Conservation (phyloP, 2,329 filamentous ascomycete genomes). For the Nemania sp. region DNA sequence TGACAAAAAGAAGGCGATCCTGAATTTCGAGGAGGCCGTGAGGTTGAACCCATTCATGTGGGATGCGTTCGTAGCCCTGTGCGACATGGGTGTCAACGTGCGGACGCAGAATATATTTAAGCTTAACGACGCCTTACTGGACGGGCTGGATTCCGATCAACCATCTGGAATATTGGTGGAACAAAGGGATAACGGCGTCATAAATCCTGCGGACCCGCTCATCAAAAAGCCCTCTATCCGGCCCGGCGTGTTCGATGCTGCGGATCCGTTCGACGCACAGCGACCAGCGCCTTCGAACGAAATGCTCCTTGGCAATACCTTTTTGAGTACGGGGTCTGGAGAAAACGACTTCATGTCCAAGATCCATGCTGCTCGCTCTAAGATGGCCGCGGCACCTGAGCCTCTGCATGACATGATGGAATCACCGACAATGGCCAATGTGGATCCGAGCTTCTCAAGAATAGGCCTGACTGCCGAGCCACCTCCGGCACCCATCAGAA, state of each 20-base stretch:
- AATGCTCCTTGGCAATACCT: conserved; percentile 43
- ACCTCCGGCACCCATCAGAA: conserved; percentile 56
- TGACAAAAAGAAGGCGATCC: conserved; percentile 78
- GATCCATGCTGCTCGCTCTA: conserved; percentile 55
- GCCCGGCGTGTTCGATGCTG: conserved; percentile 41
- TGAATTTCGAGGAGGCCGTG: conserved; percentile 84
- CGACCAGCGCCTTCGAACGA: conserved; percentile 47
- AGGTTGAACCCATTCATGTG: conserved; percentile 95
- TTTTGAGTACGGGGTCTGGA: conserved; percentile 47
- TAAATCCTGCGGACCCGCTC: conserved; percentile 45
- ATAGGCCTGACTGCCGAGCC: conserved; percentile 45
- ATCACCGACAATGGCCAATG: conserved; percentile 59
- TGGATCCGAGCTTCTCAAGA: conserved; percentile 44
- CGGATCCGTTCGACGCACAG: conserved; percentile 57
- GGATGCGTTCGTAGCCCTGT: conserved; percentile 90
- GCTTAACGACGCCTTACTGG: conserved; percentile 59
- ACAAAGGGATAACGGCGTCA: conserved; percentile 42
- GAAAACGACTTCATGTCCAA: conserved; percentile 61
- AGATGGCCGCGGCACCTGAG: conserved; percentile 46
- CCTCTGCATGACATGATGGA: conserved; percentile 61
- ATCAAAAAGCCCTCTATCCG: conserved; percentile 48
- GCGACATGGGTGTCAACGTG: conserved; percentile 82
- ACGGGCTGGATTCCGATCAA: conserved; percentile 49
- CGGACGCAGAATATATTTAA: conserved; percentile 87
- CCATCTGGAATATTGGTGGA: conserved; percentile 40